Base-by-base conservation (phyloP, 345 rosid genomes). In the Viola odorata region DNA sequence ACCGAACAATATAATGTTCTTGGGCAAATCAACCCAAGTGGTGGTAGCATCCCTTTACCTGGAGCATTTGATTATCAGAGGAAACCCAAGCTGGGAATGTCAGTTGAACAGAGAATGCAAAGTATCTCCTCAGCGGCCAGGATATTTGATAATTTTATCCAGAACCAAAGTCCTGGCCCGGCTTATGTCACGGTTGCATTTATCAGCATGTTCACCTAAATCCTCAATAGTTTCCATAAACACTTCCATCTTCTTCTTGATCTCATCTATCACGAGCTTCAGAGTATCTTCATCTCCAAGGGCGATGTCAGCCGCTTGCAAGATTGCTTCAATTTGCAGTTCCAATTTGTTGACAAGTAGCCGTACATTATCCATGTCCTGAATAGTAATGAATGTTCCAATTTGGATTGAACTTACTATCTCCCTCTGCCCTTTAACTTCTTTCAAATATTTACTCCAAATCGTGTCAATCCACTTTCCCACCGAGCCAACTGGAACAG, bases 391-490 rank as follows among this genome's bases (percentile, higher is more conserved):
- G 7, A 16, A 73, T 63, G 95, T 75, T 50, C 82, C 77, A 9
- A 83, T 68, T 55, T 71, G 73, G 69, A 87, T 65, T 36, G 86
- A 62, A 16, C 63, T 73, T 5, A 81, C 60, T 9, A 94, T 53
- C 73, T 62, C 85, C 75, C 72, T 80, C 70, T 84, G 84, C 12
- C 80, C 86, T 74, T 70, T 84, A 45, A 84, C 50, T 4, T 63
- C 88, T 17, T 69, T 83, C 72, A 80, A 87, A 65, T 85, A 85
- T 1, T 77, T 61, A 4, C 66, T 78, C 97, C 91, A 87, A 6
- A 87, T 80, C 11, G 75, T 37, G 68, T 80, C 64, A 15, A 94
- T 84, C 98, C 98, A 92, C 68, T 81, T 87, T 10, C 98, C 96
- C 36, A 84, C 72, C 0, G 95, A 73, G 17, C 89, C 91, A 6